Percentiles rank a stretch among this genome's conserved stretches.
These are phyloP conservation scores for Beverwykella pulmonaria DNA, from an alignment of 495 filamentous ascomycete genomes.

Conservation along the genomic window DNA sequence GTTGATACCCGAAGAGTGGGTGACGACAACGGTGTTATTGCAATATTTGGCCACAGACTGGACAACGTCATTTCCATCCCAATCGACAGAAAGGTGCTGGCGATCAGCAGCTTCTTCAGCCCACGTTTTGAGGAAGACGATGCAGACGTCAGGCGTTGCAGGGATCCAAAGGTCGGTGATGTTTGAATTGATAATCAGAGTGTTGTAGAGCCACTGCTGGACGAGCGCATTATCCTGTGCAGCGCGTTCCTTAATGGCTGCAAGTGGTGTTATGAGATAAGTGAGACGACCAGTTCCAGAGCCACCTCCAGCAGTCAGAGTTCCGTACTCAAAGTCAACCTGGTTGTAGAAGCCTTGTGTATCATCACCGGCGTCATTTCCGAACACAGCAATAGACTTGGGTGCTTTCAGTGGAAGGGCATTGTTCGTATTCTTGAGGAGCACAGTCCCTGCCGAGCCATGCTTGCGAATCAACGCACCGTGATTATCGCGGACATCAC, in stretches of 20 bases:
- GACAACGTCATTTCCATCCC: constrained; percentile 43
- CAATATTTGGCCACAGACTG: constrained; percentile 37
- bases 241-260: constrained; percentile 54
- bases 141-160: constrained; percentile 43
- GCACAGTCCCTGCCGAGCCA: constrained; percentile 58
- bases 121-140: constrained; percentile 62
- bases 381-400: constrained; percentile 61
- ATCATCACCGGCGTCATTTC: constrained; percentile 60
- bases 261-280: constrained; percentile 30
- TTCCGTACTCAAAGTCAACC: constrained; percentile 56
- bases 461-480: constrained; percentile 56
- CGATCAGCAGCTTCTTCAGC: constrained; percentile 56
- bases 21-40: constrained; percentile 44
- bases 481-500: constrained; percentile 58
- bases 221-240: constrained; percentile 21
- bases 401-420: constrained; percentile 58
- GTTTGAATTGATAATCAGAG: constrained; percentile 34
- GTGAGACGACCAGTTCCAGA: constrained; percentile 20
- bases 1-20: constrained; percentile 38
- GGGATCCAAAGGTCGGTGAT: constrained; percentile 42
- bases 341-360: constrained; percentile 19
- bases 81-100: constrained; percentile 53
- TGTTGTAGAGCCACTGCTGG: constrained; percentile 49
- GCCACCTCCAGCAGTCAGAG: constrained; percentile 49
- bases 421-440: constrained; percentile 64